These are phyloP conservation scores for Exophiala aquamarina DNA, from an alignment of 2,329 filamentous ascomycete species.

Conservation along the genomic window DNA sequence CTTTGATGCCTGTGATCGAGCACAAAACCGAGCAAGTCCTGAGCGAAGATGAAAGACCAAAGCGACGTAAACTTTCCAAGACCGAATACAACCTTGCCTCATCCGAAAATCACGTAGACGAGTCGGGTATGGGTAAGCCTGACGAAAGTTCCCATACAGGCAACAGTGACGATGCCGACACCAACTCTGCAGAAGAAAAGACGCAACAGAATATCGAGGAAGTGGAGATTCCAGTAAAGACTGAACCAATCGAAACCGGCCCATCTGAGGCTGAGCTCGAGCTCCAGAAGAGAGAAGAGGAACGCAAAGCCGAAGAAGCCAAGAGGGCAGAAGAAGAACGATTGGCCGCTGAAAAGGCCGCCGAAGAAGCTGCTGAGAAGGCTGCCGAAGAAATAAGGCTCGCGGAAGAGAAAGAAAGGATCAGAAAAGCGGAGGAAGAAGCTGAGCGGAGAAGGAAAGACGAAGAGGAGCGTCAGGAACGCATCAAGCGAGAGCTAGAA, in stretches of 20 bases:
- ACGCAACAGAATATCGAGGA: no score
- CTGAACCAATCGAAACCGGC: slow-evolving; percentile 20
- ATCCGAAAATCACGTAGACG: neutral
- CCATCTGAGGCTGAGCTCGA: slow-evolving; percentile 19
- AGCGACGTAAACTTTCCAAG: neutral
- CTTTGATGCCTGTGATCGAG: slow-evolving; percentile 3
- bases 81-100: neutral
- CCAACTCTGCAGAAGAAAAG: no score
- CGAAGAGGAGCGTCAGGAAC: slow-evolving; percentile 47
- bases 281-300: slow-evolving; percentile 19
- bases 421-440: slow-evolving; percentile 34
- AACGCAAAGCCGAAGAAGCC: slow-evolving; percentile 11
- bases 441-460: slow-evolving; percentile 41
- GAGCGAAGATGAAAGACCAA: slow-evolving; percentile 1
- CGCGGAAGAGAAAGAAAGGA: slow-evolving; percentile 22
- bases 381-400: slow-evolving; percentile 19
- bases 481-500: slow-evolving; percentile 34
- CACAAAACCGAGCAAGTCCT: slow-evolving; percentile 3
- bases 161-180: no score
- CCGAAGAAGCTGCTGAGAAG: slow-evolving; percentile 12
- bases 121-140: slow-evolving; percentile 8
- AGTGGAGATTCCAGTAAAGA: slow-evolving; percentile 16
- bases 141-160: neutral
- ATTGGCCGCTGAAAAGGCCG: neutral
- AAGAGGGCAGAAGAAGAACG: slow-evolving; percentile 10